Conservation (phyloP, 768 basidiomycete species). For the Daedaleopsis nitida region DNA sequence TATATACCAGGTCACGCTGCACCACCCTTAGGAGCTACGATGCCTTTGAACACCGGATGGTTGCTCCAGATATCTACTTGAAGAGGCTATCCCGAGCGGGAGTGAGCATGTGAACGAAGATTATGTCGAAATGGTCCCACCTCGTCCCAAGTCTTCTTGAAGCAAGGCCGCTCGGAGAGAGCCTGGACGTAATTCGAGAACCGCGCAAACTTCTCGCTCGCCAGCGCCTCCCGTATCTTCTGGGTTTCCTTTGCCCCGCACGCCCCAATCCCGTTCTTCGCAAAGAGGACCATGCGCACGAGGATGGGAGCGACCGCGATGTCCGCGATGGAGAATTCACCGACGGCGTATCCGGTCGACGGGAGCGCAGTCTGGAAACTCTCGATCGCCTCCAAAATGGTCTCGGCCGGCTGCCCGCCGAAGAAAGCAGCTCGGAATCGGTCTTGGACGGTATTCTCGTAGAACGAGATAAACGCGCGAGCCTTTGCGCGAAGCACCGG, state of each 20-base stretch:
- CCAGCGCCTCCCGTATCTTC: no score
- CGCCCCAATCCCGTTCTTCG: no score
- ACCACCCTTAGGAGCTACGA: not conserved
- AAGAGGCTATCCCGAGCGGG: not conserved
- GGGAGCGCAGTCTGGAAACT: constrained; percentile 52
- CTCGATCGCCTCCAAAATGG: constrained; percentile 44
- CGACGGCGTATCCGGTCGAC: constrained; percentile 44
- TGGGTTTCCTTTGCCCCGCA: no score
- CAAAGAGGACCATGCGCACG: constrained; percentile 50
- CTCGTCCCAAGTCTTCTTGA: constrained; percentile 52
- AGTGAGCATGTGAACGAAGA: not conserved
- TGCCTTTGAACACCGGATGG: constrained; percentile 5
- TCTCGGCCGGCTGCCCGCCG: constrained; percentile 45
- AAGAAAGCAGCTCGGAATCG: constrained; percentile 38
- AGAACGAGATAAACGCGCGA: constrained; percentile 61
- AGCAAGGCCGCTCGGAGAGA: constrained; percentile 52
- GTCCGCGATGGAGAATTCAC: constrained; percentile 60
- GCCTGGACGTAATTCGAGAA: no score
- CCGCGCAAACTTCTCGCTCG: no score
- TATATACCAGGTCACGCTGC: not conserved
- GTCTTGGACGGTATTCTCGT: constrained; percentile 45
- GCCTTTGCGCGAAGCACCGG: constrained; percentile 56
- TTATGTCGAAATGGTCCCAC: constrained; percentile 35
- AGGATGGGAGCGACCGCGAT: constrained; percentile 63
- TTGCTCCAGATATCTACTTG: constrained; percentile 11